phyloP scores from a whole-genome alignment of 345 rosid genomes.

The Rhodomyrtus tomentosa region DNA sequence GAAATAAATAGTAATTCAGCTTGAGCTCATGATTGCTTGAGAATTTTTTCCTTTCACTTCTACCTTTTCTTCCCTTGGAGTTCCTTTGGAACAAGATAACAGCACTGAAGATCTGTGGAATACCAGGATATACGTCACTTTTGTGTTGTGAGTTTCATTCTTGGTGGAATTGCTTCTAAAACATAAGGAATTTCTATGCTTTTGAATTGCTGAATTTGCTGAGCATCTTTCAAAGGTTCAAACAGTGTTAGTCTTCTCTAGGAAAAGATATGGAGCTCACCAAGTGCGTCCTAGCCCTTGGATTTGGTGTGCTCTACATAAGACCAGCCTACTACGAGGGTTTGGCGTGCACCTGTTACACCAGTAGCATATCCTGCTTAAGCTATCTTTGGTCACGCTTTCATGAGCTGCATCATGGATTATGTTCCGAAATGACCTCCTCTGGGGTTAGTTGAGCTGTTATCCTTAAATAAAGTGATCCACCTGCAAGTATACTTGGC shows the following conservation, averaged over 20 bases:
- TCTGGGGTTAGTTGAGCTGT: neutral
- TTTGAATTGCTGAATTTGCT: neutral
- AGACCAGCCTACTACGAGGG: neutral
- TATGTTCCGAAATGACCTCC: neutral
- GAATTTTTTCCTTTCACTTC: neutral
- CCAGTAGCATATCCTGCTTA: neutral
- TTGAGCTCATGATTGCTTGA: neutral
- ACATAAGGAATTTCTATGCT: neutral
- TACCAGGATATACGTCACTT: neutral
- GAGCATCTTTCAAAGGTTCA: neutral
- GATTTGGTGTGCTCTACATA: neutral
- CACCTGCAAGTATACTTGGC: neutral
- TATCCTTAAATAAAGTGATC: neutral
- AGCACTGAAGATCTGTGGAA: neutral
- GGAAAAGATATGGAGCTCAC: neutral
- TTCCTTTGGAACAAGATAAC: neutral
- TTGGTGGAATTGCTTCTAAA: neutral
- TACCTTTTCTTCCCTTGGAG: neutral
- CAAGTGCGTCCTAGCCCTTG: neutral
- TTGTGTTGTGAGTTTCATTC: neutral
- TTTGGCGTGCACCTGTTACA: neutral
- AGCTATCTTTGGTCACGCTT: neutral
- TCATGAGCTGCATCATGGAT: neutral
- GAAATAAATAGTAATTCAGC: neutral
- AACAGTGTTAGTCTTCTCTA: neutral